Base-by-base conservation (phyloP, 2,329 filamentous ascomycete genomes). In the Cercospora janseana region DNA sequence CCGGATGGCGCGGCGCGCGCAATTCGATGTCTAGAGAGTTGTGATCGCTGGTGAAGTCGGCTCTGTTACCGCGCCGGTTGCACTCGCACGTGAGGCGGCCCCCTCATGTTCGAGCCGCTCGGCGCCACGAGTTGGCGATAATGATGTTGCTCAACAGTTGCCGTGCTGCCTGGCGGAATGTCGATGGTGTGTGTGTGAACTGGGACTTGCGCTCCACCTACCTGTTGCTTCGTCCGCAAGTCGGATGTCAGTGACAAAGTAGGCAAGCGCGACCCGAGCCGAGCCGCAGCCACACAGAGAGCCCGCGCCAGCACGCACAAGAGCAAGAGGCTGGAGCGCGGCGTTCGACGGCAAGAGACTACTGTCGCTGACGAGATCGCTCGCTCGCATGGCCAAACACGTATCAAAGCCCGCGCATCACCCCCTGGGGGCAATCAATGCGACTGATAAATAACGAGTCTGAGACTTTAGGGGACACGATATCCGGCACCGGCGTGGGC, bases 61-160 rank as follows among this genome's bases (percentile, higher is more conserved):
- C 21, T 28, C 18, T 21, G 29, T 32, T 37, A 37, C 31, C n/a
- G 38, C 46, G 46, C 27, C 46, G 29, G 28, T 23, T 26, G 21
- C n/a, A 27, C 31, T 38, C 20, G 49, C 23, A 15, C n/a, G 42
- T 27, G 42, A 34, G 34, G 13, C 18, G 28, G 49, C 13, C 15
- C 40, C 29, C 47, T 32, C 49, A 51, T 51, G 49, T 46, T 43
- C 21, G 21, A 26, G 13, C 26, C 16, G 18, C 20, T 15, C 21
- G 20, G 13, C n/a, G 12, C 8, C 7, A 28, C n/a, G 24, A 13
- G 21, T 43, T 26, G 40, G 13, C 40, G 40, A 28, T 27, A 37
- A 20, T 27, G 18, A 28, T 43, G 9, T 18, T 18, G 6, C 21
- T 16, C 29, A 18, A 15, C 18, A n/a, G 24, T 18, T 26, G n/a